Percentiles rank a stretch among this genome's conserved stretches.
Evolutionary conservation across 768 basidiomycete species (phyloP).

Genomic region (Mycena maculata): DNA sequence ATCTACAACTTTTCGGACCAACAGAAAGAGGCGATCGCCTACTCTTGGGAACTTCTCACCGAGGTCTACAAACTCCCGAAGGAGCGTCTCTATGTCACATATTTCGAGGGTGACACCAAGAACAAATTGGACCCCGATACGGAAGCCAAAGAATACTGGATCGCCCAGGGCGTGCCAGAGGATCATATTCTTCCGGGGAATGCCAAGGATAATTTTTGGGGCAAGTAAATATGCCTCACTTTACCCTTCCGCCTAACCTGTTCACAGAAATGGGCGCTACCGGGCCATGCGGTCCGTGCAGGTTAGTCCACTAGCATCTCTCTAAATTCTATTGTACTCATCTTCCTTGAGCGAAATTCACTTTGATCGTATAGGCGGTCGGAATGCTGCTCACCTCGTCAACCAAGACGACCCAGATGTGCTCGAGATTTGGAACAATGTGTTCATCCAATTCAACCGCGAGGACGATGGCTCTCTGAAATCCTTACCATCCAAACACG

Average conservation of each 20-base stretch:
- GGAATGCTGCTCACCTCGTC: constrained; percentile 92
- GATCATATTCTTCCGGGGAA: constrained; percentile 94
- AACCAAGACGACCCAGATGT: constrained; percentile 98
- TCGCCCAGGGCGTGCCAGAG: constrained; percentile 87
- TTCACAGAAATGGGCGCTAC: constrained; percentile 95
- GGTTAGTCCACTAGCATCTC: constrained; percentile 57
- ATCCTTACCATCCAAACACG: constrained; percentile 89
- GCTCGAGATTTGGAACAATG: constrained; percentile 99
- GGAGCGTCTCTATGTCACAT: constrained; percentile 95
- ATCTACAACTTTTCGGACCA: constrained; percentile 8
- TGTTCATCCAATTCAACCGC: constrained; percentile 99
- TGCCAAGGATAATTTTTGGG: constrained; percentile 99
- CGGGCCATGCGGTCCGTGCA: constrained; percentile 98
- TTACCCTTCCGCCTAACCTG: constrained; percentile 13
- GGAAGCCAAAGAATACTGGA: constrained; percentile 90
- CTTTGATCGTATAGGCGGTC: constrained; percentile 96
- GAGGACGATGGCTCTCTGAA: constrained; percentile 88
- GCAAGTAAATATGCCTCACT: constrained; percentile 55
- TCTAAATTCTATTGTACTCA: too few species aligned
- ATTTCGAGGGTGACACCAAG: constrained; percentile 94
- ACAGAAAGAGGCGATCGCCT: constrained; percentile 91
- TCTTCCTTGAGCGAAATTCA: constrained; percentile 84
- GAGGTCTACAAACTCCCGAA: constrained; percentile 87
- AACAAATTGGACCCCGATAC: constrained; percentile 88
- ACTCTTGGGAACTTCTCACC: constrained; percentile 96